Evolutionary conservation across 2,329 filamentous ascomycete genomes (phyloP), one percentile per base, ranked within the genome.

Genomic region (Sordariomycetes sp.): DNA sequence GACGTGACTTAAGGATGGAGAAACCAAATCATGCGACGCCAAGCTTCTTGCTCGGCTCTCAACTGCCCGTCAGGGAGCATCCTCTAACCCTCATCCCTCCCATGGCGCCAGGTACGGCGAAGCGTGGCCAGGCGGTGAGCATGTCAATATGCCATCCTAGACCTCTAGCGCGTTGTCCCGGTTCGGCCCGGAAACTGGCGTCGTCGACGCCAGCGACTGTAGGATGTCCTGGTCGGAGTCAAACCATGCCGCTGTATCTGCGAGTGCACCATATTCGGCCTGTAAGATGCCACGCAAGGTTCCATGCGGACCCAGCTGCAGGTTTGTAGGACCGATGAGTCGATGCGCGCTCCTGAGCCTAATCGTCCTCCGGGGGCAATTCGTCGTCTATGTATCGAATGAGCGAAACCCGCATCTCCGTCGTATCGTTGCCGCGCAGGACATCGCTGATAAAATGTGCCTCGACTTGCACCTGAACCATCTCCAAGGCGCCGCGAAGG

Each of bases 401-500:
- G 65, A 99, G 74, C 32, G 89, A 89, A 66, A 99, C 86, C 66
- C 92, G 81, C 89, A 99, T 96, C 76, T 99, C 94, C 1, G 94
- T 99, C 20, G 89, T 92, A 68, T 99, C 94, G 66, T 96, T 92
- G 2, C 94, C 94, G 58, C 90, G 84, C 60, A 99, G 76, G 35
- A 96, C 81, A 69, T 99, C 94, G 69, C 89, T 96, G 66, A 95
- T 87, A 69, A 97, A 99, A 68, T 95, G 91, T 53, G 90, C 90
- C 69, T 99, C 92, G 3, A 97, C 90, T 71, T 97, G 94, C 90
- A 97, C 96, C 79, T 97, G 92, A 66, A 97, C 92, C 94, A 99
- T 99, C 71, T 99, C 94, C 59, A 99, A 72, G 1, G 92, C 86
- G 15, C 94, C 94, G 63, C 94, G 80, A 60, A 99, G 75, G 51